Conservation (phyloP, 345 rosid genomes). For the Dipteronia dyeriana region DNA sequence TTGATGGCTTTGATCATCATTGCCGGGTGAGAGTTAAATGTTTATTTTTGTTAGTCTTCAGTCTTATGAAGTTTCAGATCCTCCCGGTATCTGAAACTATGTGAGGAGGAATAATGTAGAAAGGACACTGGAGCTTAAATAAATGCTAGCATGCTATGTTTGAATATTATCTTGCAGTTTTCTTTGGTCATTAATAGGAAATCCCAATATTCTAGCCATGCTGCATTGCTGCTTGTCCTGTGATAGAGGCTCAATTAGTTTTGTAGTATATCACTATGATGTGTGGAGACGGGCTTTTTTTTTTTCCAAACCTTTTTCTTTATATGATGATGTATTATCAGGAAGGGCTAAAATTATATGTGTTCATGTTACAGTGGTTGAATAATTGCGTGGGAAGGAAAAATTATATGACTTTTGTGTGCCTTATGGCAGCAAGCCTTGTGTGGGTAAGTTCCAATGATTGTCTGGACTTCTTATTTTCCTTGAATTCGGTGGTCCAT, state of each 20-base stretch:
- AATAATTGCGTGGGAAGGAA: conserved; percentile 94
- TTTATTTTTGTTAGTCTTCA: conserved; percentile 6
- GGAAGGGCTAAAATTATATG: conserved; percentile 14
- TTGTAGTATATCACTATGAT: not conserved
- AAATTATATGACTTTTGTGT: conserved; percentile 84
- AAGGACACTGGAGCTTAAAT: not conserved
- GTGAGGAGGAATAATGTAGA: not conserved
- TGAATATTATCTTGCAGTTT: not conserved
- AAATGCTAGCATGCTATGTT: not conserved
- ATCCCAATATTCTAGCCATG: not conserved
- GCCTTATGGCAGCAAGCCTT: conserved; percentile 86
- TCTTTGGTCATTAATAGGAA: not conserved
- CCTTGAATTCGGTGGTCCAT: not conserved
- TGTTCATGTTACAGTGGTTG: conserved; percentile 71
- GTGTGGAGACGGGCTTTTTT: not conserved
- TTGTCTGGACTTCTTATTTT: not conserved
- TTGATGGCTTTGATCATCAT: conserved; percentile 98
- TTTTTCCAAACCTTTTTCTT: not conserved
- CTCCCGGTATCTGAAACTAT: not conserved
- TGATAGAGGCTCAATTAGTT: not conserved
- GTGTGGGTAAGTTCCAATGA: conserved; percentile 64
- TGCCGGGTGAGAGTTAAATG: conserved; percentile 65
- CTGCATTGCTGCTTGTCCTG: not conserved
- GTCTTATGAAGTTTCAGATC: not conserved
- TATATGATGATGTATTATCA: not conserved